Percentiles rank a stretch among this genome's conserved stretches.
These are phyloP conservation scores for Mrakia frigida DNA, from an alignment of 768 basidiomycete species.

Conservation along the genomic window DNA sequence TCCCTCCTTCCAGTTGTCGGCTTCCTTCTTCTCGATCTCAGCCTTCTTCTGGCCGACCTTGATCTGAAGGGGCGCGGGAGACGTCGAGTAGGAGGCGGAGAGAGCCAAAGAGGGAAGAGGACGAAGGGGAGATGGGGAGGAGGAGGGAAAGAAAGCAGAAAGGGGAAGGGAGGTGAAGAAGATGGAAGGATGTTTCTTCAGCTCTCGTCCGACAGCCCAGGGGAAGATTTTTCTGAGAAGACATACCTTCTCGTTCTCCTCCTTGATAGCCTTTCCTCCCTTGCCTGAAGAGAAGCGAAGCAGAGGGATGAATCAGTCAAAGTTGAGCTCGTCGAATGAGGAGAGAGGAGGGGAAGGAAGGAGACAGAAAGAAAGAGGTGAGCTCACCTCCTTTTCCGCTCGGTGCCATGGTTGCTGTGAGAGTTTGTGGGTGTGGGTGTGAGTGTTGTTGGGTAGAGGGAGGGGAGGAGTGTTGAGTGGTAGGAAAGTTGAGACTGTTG, in stretches of 20 bases:
- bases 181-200: neutral
- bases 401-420: neutral
- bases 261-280: constrained; percentile 33
- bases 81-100: neutral
- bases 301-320: neutral
- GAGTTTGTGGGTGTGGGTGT: neutral
- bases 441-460: too few species aligned
- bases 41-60: constrained; percentile 17
- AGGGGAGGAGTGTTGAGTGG: neutral
- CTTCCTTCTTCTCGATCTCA: constrained; percentile 26
- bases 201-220: neutral
- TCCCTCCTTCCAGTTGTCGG: constrained; percentile 31
- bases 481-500: neutral
- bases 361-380: neutral
- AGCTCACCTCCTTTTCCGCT: constrained; percentile 16
- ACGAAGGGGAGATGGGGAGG: neutral
- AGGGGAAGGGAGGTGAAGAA: neutral
- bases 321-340: neutral
- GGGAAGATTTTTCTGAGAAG: too few species aligned
- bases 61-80: neutral
- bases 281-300: constrained; percentile 1
- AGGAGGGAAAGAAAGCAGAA: neutral
- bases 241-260: constrained; percentile 27
- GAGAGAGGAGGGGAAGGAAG: too few species aligned
- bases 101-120: neutral